A percentile compares a stretch with the other conserved stretches of the same genome.
Evolutionary conservation across 148 eudicot species (phyloP).

Genomic region (Spergularia bocconei): DNA sequence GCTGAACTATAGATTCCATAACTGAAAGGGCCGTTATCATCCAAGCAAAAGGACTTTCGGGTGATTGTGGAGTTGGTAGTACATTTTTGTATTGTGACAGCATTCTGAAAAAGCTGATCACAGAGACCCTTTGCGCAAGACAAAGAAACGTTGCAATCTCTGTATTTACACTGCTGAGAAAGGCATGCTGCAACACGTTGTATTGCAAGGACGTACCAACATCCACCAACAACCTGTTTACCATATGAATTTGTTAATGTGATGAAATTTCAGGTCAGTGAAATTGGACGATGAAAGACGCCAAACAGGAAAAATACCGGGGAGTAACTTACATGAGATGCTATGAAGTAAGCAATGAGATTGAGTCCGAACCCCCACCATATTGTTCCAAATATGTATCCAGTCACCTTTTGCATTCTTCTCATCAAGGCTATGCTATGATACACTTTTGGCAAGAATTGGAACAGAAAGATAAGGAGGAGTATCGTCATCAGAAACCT

Average conservation of each 20-base stretch:
- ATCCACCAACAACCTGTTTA: slow-evolving; percentile 80
- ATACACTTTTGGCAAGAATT: slow-evolving; percentile 78
- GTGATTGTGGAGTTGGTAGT: slow-evolving; percentile 38
- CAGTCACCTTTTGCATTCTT: slow-evolving; percentile 89
- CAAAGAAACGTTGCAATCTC: slow-evolving; percentile 44
- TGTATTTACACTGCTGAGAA: slow-evolving; percentile 51
- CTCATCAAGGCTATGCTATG: slow-evolving; percentile 73
- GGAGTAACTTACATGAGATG: slow-evolving; percentile 66
- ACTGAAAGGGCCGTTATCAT: slow-evolving; percentile 49
- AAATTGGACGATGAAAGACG: background rate
- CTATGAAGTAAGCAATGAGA: slow-evolving; percentile 87
- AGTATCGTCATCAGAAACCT: slow-evolving; percentile 68
- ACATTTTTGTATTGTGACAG: slow-evolving; percentile 34
- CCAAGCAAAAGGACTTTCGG: slow-evolving; percentile 54
- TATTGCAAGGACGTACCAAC: slow-evolving; percentile 93
- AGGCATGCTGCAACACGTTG: slow-evolving; percentile 79
- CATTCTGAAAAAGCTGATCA: slow-evolving; percentile 44
- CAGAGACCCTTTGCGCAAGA: slow-evolving; percentile 68
- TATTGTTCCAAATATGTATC: slow-evolving; percentile 86
- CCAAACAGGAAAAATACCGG: background rate
- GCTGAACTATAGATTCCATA: slow-evolving; percentile 75
- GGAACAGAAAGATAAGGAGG: slow-evolving; percentile 63
- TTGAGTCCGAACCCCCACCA: slow-evolving; percentile 98
- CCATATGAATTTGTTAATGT: background rate
- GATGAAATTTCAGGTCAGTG: background rate